Percentiles rank a stretch among this genome's conserved stretches.
Evolutionary conservation across 2,329 filamentous ascomycete genomes (phyloP).

Genomic region (Colletotrichum sp.): DNA sequence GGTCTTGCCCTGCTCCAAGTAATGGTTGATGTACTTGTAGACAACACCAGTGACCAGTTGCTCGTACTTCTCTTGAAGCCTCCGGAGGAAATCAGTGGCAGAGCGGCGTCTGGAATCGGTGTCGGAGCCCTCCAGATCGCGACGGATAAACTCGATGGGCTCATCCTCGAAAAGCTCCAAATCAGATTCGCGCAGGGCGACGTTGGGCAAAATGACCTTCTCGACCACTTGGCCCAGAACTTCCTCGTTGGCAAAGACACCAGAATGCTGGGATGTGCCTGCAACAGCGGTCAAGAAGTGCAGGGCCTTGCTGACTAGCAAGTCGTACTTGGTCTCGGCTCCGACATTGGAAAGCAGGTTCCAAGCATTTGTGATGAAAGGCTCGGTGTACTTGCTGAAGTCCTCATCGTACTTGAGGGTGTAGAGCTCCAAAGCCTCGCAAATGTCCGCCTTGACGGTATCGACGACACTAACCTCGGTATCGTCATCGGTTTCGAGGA

Average conservation of each 20-base stretch:
- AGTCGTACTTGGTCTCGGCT: conserved; percentile 89
- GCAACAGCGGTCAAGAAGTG: conserved; percentile 94
- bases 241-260: conserved; percentile 82
- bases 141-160: conserved; percentile 96
- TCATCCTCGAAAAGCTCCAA: conserved; percentile 98
- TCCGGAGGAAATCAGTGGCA: conserved; percentile 91
- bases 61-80: conserved; percentile 90
- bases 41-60: conserved; percentile 85
- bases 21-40: conserved; percentile 84
- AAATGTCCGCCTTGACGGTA: conserved; percentile 90
- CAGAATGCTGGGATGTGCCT: conserved; percentile 76
- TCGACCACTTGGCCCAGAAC: conserved; percentile 88
- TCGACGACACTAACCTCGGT: conserved; percentile 84
- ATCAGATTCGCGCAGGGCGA: conserved; percentile 90
- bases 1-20: conserved; percentile 77
- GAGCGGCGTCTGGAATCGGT: conserved; percentile 91
- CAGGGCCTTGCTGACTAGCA: conserved; percentile 90
- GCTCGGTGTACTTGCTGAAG: conserved; percentile 79
- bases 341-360: conserved; percentile 86
- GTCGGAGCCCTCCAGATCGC: conserved; percentile 95
- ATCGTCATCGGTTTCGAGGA: conserved; percentile 87
- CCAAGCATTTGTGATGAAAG: conserved; percentile 92
- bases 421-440: conserved; percentile 87
- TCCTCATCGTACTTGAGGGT: conserved; percentile 96
- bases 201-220: conserved; percentile 93